Percentiles rank a stretch among this genome's conserved stretches.
Conservation (phyloP, 768 basidiomycete species). For the Mycena pura region DNA sequence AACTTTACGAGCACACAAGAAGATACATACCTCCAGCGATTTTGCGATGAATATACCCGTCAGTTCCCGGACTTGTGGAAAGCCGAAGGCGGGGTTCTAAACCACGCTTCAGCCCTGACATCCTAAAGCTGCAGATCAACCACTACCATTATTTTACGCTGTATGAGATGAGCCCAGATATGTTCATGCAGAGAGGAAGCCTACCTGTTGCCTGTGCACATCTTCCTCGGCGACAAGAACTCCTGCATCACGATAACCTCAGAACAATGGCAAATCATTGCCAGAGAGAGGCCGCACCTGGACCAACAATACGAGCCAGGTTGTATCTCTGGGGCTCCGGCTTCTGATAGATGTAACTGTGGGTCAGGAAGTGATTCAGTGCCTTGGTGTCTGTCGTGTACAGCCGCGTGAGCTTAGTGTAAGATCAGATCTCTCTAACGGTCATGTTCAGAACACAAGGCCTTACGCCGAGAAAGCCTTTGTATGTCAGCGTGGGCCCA, state of each 20-base stretch:
- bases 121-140: background rate
- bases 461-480: constrained; percentile 10
- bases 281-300: constrained; percentile 4
- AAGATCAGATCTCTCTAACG: background rate
- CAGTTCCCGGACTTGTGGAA: constrained; percentile 30
- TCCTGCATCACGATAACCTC: constrained; percentile 3
- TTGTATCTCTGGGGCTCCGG: constrained; percentile 1
- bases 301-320: constrained; percentile 20
- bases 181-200: background rate
- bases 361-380: constrained; percentile 20
- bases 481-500: constrained; percentile 15
- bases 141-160: constrained; percentile 25
- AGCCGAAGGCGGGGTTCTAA: constrained; percentile 33
- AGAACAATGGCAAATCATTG: background rate
- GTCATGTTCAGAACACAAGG: background rate
- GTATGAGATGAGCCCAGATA: background rate
- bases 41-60: constrained; percentile 28
- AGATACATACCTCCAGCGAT: constrained; percentile 24
- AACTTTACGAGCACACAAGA: background rate
- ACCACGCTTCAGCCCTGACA: background rate
- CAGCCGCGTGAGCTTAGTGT: background rate
- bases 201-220: constrained; percentile 19
- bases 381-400: constrained; percentile 18
- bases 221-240: constrained; percentile 21
- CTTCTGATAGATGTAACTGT: constrained; percentile 20